Evolutionary conservation across 2,329 filamentous ascomycete species (phyloP), one percentile per base, ranked within the genome.

Genomic region (Akanthomyces lecanii): DNA sequence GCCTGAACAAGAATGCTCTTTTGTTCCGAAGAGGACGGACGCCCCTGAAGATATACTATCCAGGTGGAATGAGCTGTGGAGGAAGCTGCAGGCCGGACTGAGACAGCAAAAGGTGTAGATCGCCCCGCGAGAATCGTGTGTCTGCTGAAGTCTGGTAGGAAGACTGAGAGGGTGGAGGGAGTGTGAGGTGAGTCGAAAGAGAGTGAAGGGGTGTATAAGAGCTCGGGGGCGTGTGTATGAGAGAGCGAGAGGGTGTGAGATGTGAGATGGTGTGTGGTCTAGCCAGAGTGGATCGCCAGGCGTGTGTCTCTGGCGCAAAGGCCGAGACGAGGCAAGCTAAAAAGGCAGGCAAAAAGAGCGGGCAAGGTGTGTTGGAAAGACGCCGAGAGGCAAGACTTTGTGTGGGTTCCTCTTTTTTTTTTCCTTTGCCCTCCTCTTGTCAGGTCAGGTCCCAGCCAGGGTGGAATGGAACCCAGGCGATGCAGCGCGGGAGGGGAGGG

Each of bases 41-140:
- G 68, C 69, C 70, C 68, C 69, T 73, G 70, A 77, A 78, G 74
- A 77, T 78, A 78, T 78, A 78, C 68, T 68, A 68, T 68, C 65
- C 69, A 72, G 68, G 67, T 71, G 74, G 74, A 77, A 76, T 77
- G 75, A 68, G 68, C 65, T 65, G 68, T 66, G 65, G 71, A 71
- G 69, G 69, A 71, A 66, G 65, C 70, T 69, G 68, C 69, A 68
- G 71, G 66, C 63, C 66, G 62, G 63, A 62, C 66, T 75, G 67
- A 77, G 75, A 76, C 75, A 77, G 33, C 63, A 50, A 65, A 66
- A 71, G 65, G 66, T 70, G 71, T 67, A 72, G 71, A 75, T 76
- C 72, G 71, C 33, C 58, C 68, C 70, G 67, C 67, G 63, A 66
- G 59, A 71, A 72, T 74, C 70, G 69, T 68, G 66, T 70, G 70